Evolutionary conservation across 2,329 filamentous ascomycete genomes (phyloP).

Genomic region (Aureobasidium namibiae): DNA sequence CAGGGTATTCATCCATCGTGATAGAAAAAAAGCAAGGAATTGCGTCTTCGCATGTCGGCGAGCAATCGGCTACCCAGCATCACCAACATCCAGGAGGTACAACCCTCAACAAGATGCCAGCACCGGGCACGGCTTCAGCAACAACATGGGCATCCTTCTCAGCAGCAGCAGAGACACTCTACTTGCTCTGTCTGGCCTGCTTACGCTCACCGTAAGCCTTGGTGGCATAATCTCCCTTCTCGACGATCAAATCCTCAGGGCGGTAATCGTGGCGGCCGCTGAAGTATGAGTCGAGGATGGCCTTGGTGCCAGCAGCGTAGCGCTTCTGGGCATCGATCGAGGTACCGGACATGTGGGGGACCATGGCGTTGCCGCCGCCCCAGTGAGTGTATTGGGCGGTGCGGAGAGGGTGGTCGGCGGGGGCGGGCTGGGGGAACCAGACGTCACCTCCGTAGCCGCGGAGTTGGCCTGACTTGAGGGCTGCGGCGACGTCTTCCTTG

Average conservation of each 20-base stretch:
- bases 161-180: background rate
- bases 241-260: conserved; percentile 82
- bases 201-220: conserved; percentile 77
- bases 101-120: conserved; percentile 1
- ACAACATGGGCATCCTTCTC: background rate
- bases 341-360: conserved; percentile 97
- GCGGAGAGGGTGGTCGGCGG: conserved; percentile 85
- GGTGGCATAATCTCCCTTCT: conserved; percentile 86
- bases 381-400: conserved; percentile 80
- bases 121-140: conserved; percentile 4
- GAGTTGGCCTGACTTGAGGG: conserved; percentile 84
- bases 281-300: conserved; percentile 87
- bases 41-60: background rate
- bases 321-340: conserved; percentile 96
- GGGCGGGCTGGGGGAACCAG: conserved; percentile 97
- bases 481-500: conserved; percentile 96
- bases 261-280: conserved; percentile 79
- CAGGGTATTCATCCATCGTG: conserved; percentile 9
- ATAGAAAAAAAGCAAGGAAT: background rate
- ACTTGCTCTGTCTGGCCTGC: conserved; percentile 16
- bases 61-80: background rate
- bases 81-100: conserved; percentile 6
- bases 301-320: conserved; percentile 54
- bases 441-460: conserved; percentile 82
- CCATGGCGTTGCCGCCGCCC: conserved; percentile 97